Base-by-base conservation (phyloP, 352 stramenopile genomes). In the Pythium folliculosum region DNA sequence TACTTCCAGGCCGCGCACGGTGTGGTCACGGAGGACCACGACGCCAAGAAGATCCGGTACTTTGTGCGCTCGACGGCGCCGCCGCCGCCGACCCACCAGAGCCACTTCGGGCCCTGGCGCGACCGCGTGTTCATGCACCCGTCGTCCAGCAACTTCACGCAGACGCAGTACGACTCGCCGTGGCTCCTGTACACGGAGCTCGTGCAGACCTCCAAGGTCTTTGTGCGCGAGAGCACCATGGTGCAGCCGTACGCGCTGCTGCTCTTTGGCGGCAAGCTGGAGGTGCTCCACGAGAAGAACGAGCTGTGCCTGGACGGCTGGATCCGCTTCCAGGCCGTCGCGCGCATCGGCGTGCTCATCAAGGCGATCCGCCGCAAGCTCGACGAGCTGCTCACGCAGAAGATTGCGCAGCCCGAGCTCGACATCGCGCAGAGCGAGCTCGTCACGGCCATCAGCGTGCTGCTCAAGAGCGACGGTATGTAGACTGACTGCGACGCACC, bases 61-160 rank as follows among this genome's bases (percentile, higher is more conserved):
- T 98, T 97, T 72, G 90, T 97, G 53, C 87, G 78, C 57, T 47
- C 45, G 52, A 56, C 37, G 19, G 21, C 43, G 9, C 54, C 47
- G 32, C 63, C 53, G 35, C 54, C 54, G 5, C 53, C 35, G 22
- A 59, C 44, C 30, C 49, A 59, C 54, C 23, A 60, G 4, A 21
- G 6, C 6, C 50, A 60, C 22, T 61, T 40, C 7, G 60, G 49
- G 21, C 77, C 75, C 32, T 63, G 57, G 57, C 79, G 91, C 45
- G 96, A 98, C 74, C 88, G 96, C 48, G 97, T 99, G 19, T 99
- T 99, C 72, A 78, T 99, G 22, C 97, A 99, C 68, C 97, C 97
- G 27, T 96, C 88, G 25, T 99, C 94, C 30, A 85, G 82, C 60
- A 98, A 98, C 67, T 92, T 95, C 61, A 70, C 68, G 10, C 82